phyloP scores from a whole-genome alignment of 257 asterid genomes.

The Rehmannia glutinosa region DNA sequence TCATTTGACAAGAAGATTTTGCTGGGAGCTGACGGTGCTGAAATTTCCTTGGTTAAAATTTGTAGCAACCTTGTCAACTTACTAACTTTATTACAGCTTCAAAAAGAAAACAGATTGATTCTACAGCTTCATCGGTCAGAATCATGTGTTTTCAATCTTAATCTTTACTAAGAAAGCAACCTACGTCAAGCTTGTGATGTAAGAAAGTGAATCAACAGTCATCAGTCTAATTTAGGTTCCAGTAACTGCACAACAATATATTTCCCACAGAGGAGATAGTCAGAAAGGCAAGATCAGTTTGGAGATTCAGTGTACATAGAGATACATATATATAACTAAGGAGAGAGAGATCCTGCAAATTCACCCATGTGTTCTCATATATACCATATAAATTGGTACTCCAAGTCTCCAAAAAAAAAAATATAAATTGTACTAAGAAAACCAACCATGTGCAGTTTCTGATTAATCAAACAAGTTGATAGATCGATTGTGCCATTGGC shows the following conservation, averaged over 20 bases:
- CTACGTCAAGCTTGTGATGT: background rate
- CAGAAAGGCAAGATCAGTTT: too few relatives aligned
- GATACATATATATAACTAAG: background rate
- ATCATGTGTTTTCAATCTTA: background rate
- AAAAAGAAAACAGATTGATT: background rate
- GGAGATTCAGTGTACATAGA: too few relatives aligned
- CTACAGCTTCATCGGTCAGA: background rate
- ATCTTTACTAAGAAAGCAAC: background rate
- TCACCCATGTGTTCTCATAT: background rate
- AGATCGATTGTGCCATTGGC: constrained; percentile 62
- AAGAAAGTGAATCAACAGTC: background rate
- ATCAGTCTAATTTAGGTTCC: background rate
- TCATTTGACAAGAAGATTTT: background rate
- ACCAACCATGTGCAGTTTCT: constrained; percentile 90
- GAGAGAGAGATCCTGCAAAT: background rate
- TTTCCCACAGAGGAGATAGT: background rate
- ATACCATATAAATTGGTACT: too few relatives aligned
- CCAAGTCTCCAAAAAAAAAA: background rate
- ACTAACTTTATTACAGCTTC: too few relatives aligned
- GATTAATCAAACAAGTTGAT: constrained; percentile 77
- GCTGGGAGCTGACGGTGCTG: background rate
- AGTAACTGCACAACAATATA: background rate
- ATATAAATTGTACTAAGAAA: background rate
- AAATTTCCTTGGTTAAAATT: background rate
- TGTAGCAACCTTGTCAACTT: background rate